Conservation (phyloP, 306 rosid genomes). For the Dryas octopetala region DNA sequence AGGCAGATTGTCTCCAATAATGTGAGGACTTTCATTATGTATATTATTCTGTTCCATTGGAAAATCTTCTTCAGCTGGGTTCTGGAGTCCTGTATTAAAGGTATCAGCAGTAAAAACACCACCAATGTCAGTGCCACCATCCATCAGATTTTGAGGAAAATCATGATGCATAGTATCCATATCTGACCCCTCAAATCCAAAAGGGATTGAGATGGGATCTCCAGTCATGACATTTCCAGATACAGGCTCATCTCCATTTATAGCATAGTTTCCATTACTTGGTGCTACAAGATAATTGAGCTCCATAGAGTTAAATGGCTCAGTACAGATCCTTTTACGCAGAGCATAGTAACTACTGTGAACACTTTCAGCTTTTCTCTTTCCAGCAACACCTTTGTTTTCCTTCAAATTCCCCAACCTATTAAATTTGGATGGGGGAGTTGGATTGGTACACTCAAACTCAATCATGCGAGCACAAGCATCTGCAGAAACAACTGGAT, state of each 20-base stretch:
- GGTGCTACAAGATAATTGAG: slow-evolving; percentile 64
- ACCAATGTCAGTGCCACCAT: slow-evolving; percentile 28
- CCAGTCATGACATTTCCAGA: slow-evolving; percentile 47
- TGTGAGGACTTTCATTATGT: slow-evolving; percentile 45
- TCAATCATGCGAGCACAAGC: slow-evolving; percentile 56
- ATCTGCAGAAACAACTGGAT: slow-evolving; percentile 57
- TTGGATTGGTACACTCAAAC: slow-evolving; percentile 45
- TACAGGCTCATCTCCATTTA: slow-evolving; percentile 42
- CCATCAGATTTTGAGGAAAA: slow-evolving; percentile 52
- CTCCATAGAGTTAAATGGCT: slow-evolving; percentile 48
- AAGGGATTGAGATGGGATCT: slow-evolving; percentile 43
- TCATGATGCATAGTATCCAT: slow-evolving; percentile 37
- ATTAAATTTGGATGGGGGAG: slow-evolving; percentile 46
- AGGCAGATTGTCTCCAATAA: slow-evolving; percentile 41
- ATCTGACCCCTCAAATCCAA: slow-evolving; percentile 47
- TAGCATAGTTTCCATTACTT: slow-evolving; percentile 32
- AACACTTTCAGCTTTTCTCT: slow-evolving; percentile 68
- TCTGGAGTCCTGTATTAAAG: slow-evolving; percentile 45
- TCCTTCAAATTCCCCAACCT: slow-evolving; percentile 55
- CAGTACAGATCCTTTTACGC: slow-evolving; percentile 65
- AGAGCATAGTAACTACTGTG: slow-evolving; percentile 65
- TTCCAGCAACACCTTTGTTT: slow-evolving; percentile 41
- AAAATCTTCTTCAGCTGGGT: slow-evolving; percentile 46
- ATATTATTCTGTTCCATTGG: slow-evolving; percentile 34
- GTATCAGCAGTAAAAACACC: slow-evolving; percentile 29